Percentiles rank a stretch among this genome's conserved stretches.
phyloP scores from a whole-genome alignment of 2,329 filamentous ascomycete species.

The Xylariaceae sp. region DNA sequence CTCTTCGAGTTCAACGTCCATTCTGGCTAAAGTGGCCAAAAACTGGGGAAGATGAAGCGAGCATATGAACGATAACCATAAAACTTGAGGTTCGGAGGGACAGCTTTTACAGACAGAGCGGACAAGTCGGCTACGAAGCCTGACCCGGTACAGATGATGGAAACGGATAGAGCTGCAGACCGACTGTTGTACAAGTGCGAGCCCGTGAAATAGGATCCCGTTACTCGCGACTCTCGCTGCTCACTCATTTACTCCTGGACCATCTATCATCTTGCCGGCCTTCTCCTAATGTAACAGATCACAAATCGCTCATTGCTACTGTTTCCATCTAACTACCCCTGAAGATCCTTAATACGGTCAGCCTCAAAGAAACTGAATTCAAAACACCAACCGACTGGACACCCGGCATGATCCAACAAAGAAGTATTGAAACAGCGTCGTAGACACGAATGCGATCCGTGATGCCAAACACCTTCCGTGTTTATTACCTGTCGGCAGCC shows the following conservation, averaged over 20 bases:
- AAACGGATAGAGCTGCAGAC: neutral
- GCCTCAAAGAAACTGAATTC: slow-evolving; percentile 1
- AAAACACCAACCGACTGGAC: slow-evolving; percentile 4
- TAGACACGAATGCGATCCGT: too few relatives aligned
- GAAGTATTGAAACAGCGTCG: too few relatives aligned
- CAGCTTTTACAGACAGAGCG: neutral
- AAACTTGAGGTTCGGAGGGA: neutral
- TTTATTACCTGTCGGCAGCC: neutral
- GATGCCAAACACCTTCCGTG: too few relatives aligned
- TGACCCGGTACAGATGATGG: neutral
- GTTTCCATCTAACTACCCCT: neutral
- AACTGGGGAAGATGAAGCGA: neutral
- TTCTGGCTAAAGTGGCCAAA: neutral
- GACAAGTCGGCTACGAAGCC: neutral
- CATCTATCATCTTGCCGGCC: neutral
- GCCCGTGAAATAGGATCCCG: neutral
- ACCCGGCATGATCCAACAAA: neutral
- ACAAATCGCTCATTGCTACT: neutral
- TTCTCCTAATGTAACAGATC: slow-evolving; percentile 1
- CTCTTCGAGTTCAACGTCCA: slow-evolving; percentile 13
- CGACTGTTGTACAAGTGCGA: neutral
- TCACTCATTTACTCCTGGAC: neutral
- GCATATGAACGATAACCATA: neutral
- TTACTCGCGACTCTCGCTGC: neutral
- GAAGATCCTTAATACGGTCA: neutral